phyloP scores from a whole-genome alignment of 2,329 filamentous ascomycete species.

The Sclerotinia nivalis region DNA sequence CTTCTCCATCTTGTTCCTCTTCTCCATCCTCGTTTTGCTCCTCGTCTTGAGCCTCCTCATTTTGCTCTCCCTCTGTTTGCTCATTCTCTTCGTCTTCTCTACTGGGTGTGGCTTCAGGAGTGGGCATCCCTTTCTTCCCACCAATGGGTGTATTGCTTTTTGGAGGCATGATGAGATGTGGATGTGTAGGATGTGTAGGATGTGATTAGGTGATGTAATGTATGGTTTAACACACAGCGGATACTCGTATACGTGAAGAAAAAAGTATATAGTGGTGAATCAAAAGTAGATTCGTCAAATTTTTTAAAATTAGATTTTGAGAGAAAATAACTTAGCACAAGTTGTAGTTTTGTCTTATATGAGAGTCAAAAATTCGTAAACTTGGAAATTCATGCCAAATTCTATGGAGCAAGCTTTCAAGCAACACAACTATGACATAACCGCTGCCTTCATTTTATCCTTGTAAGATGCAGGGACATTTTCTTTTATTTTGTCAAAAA shows the following conservation, averaged over 20 bases:
- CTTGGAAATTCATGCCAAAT: slow-evolving; percentile 20
- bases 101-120: slow-evolving; percentile 13
- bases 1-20: slow-evolving; percentile 13
- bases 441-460: slow-evolving; percentile 8
- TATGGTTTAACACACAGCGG: neutral
- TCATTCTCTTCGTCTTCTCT: slow-evolving; percentile 10
- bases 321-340: neutral
- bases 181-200: neutral
- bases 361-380: slow-evolving; percentile 1
- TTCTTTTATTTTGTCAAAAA: neutral
- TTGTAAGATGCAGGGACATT: slow-evolving; percentile 7
- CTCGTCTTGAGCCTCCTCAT: slow-evolving; percentile 22
- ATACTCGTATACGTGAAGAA: neutral
- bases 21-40: slow-evolving; percentile 20
- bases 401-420: slow-evolving; percentile 21
- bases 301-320: neutral
- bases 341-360: slow-evolving; percentile 20
- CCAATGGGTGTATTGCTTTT: slow-evolving; percentile 19
- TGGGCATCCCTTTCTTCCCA: slow-evolving; percentile 16
- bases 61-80: slow-evolving; percentile 8
- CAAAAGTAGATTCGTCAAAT: neutral
- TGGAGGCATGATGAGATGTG: slow-evolving; percentile 17
- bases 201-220: neutral
- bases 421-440: slow-evolving; percentile 22
- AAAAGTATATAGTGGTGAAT: neutral